These are phyloP conservation scores for Mortierella sp. DNA, from an alignment of 371 early-diverging fungal genomes.

Conservation along the genomic window DNA sequence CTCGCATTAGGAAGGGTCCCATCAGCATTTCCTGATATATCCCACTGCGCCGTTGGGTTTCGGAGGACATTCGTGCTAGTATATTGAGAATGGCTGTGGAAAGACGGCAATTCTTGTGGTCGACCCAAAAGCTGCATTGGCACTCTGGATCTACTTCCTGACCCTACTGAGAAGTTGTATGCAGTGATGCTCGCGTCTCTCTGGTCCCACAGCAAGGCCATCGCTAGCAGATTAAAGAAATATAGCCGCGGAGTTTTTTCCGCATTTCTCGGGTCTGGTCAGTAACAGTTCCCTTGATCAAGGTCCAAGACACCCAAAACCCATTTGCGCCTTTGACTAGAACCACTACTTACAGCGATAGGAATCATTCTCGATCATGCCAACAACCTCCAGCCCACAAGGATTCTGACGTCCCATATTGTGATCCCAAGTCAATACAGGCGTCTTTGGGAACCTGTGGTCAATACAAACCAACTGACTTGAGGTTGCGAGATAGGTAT, in stretches of 20 bases:
- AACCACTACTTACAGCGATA: conserved; percentile 16
- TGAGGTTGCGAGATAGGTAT: conserved; percentile 38
- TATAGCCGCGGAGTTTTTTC: neutral
- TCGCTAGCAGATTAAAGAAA: conserved; percentile 13
- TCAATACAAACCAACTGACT: conserved; percentile 44
- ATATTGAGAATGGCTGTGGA: conserved; percentile 44
- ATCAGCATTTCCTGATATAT: neutral
- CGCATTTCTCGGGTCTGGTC: neutral
- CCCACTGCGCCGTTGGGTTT: conserved; percentile 17
- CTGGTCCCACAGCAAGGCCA: conserved; percentile 31
- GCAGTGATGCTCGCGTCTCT: conserved; percentile 37
- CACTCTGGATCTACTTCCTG: conserved; percentile 1
- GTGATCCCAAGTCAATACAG: conserved; percentile 43
- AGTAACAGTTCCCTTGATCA: neutral
- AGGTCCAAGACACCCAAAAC: neutral
- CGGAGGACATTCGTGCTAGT: conserved; percentile 32
- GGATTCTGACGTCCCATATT: conserved; percentile 34
- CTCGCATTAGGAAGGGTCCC: conserved; percentile 12
- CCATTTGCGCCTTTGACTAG: neutral
- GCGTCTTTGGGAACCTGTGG: conserved; percentile 35
- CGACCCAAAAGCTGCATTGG: conserved; percentile 22
- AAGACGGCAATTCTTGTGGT: conserved; percentile 32
- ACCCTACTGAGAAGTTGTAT: conserved; percentile 29
- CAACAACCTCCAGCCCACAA: conserved; percentile 37
- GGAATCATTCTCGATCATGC: conserved; percentile 2